Evolutionary conservation across 202 grass and related monocot genomes (phyloP).

Genomic region (Setaria viridis): DNA sequence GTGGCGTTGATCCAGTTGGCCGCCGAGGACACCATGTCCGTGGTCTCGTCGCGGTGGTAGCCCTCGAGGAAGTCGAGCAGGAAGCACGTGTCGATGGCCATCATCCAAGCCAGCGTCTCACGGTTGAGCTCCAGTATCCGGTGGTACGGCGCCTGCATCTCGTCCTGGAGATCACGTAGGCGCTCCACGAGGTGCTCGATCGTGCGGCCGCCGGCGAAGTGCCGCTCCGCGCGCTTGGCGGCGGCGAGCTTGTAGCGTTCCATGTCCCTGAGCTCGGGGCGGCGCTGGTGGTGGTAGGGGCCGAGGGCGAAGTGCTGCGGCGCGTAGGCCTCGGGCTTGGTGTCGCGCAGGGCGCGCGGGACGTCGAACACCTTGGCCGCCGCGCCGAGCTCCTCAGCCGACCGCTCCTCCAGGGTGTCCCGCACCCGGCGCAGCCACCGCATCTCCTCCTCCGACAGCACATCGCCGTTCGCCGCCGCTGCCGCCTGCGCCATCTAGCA

Average conservation of each 20-base stretch:
- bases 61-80: constrained; percentile 73
- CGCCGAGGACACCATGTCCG: constrained; percentile 49
- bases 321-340: constrained; percentile 61
- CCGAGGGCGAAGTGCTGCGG: constrained; percentile 69
- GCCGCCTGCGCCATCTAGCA: background rate
- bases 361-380: constrained; percentile 54
- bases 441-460: constrained; percentile 31
- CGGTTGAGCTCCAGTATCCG: constrained; percentile 12
- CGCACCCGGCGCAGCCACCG: constrained; percentile 44
- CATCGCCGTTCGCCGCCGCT: constrained; percentile 9
- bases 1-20: constrained; percentile 52
- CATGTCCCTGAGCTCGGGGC: constrained; percentile 61
- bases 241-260: constrained; percentile 70
- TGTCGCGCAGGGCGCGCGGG: constrained; percentile 47
- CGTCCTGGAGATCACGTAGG: constrained; percentile 30
- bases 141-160: constrained; percentile 56
- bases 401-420: constrained; percentile 1
- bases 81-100: constrained; percentile 77
- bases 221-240: constrained; percentile 48
- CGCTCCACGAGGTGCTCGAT: constrained; percentile 42
- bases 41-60: constrained; percentile 42
- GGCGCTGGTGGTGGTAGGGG: constrained; percentile 58
- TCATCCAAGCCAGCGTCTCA: constrained; percentile 72
- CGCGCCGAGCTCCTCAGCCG: constrained; percentile 42
- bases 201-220: constrained; percentile 33